phyloP scores from a whole-genome alignment of 768 basidiomycete species.

The Lentinula lateritia region DNA sequence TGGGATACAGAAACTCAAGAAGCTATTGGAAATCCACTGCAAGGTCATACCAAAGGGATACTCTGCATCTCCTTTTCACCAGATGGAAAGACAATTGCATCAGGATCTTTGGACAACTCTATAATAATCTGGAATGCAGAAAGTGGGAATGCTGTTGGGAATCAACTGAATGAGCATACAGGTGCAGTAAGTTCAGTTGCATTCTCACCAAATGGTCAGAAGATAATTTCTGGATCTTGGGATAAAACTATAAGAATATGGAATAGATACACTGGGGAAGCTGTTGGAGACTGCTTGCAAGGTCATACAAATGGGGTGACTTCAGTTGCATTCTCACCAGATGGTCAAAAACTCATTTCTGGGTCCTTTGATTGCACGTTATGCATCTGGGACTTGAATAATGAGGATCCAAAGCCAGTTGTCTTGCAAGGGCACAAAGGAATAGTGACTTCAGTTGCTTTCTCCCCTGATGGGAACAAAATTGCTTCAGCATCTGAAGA shows the following conservation, averaged over 20 bases:
- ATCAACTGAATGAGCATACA: constrained; percentile 7
- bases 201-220: not conserved
- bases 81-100: not conserved
- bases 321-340: not conserved
- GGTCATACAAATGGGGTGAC: not conserved
- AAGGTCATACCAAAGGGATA: not conserved
- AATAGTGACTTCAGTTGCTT: not conserved
- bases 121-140: constrained; percentile 14
- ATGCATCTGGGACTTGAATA: not conserved
- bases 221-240: not conserved
- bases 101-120: not conserved
- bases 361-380: not conserved
- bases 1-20: not conserved
- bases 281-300: not conserved
- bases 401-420: not conserved
- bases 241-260: not conserved
- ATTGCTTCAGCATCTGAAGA: not conserved
- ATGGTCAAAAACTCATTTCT: not conserved
- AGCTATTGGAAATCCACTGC: not conserved
- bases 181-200: not conserved
- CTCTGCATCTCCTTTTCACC: not conserved
- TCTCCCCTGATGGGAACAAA: not conserved
- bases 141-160: constrained; percentile 22
- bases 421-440: not conserved
- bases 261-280: not conserved